Evolutionary conservation across 2,329 filamentous ascomycete genomes (phyloP), one percentile per base, ranked within the genome.

Genomic region (Thielaviopsis populi): DNA sequence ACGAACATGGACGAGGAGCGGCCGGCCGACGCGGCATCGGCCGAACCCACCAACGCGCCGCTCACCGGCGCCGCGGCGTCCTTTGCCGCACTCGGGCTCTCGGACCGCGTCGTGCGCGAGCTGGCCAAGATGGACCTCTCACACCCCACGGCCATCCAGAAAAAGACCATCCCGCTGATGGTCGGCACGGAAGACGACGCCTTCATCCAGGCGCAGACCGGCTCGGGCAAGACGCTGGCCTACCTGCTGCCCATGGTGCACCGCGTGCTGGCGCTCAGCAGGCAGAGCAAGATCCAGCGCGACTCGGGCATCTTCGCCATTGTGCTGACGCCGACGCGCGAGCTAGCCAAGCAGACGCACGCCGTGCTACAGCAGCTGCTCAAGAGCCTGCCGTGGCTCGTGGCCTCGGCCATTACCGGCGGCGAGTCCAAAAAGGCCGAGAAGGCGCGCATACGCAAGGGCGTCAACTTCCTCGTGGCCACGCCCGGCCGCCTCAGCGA

Each of bases 161-260:
- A 91, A 69, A 89, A 89, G 67, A 87, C 92, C 0, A 86, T 99
- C 46, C 81, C 88, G 50, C 86, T 94, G 69, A 76, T 99, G 67
- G 75, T 95, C 54, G 85, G 85, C 50, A 86, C 87, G 62, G 88
- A 95, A 69, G 85, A 83, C 56, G 94, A 99, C 76, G 91, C 91
- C 1, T 99, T 99, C 70, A 87, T 99, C 41, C 94, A 97, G 73
- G 95, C 94, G 2, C 88, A 99, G 75, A 99, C 94, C 0, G 94
- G 94, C 69, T 99, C 94, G 0, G 94, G 94, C 75, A 99, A 99
- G 76, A 99, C 94, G 0, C 76, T 99, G 66, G 89, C 94, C n/a
- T 99, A 99, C 72, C 80, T 99, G 3, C 77, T 99, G 6, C 94
- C 94, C 1, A 87, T 99, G 58, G 85, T 99, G 24, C 89, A 99